phyloP scores from a whole-genome alignment of 176 grass and related monocot species.

The Oryza australiensis region DNA sequence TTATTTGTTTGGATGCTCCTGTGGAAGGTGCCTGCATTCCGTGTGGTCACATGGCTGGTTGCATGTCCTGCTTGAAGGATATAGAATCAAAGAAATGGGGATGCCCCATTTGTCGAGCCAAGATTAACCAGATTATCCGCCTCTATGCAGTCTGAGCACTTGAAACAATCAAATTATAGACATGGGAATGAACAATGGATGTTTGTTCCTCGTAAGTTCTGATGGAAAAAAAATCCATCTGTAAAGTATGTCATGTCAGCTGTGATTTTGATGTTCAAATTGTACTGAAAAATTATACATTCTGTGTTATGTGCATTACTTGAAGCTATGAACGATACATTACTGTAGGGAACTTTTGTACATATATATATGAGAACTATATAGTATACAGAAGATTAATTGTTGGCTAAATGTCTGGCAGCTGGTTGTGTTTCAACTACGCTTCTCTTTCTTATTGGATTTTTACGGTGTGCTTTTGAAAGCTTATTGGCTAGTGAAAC shows the following conservation, averaged over 20 bases:
- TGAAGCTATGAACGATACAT: not conserved
- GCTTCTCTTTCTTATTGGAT: not conserved
- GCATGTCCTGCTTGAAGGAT: constrained; percentile 89
- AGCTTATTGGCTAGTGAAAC: not conserved
- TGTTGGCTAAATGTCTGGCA: not conserved
- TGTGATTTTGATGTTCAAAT: not conserved
- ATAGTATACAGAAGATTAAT: not conserved
- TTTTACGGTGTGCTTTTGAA: not conserved
- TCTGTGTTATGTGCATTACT: not conserved
- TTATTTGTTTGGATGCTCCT: constrained; percentile 92
- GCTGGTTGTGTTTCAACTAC: not conserved
- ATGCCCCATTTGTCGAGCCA: constrained; percentile 89
- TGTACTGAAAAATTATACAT: constrained; percentile 27
- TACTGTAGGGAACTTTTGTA: constrained; percentile 7
- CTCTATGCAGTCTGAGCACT: constrained; percentile 85
- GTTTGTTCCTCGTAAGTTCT: constrained; percentile 12
- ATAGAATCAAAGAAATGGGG: constrained; percentile 85
- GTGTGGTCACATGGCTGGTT: constrained; percentile 97
- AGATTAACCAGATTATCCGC: constrained; percentile 77
- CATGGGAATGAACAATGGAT: not conserved
- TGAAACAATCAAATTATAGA: not conserved
- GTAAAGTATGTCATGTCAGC: not conserved
- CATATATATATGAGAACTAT: not conserved
- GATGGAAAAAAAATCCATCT: not conserved
- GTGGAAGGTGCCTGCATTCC: constrained; percentile 96